phyloP scores from a whole-genome alignment of 2,329 filamentous ascomycete species.

The Claviceps monticola region DNA sequence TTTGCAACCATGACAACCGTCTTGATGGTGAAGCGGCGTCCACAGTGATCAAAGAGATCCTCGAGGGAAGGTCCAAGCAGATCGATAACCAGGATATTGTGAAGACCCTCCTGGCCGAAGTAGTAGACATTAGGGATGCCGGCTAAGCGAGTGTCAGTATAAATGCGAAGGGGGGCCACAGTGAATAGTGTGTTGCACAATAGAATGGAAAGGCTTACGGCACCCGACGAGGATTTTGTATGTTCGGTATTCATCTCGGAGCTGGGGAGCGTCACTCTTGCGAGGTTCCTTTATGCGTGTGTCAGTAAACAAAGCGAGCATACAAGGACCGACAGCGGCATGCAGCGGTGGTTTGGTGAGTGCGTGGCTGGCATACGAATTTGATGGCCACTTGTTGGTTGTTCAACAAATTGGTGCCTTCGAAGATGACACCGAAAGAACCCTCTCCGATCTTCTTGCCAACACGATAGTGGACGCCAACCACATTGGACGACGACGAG shows the following conservation, averaged over 20 bases:
- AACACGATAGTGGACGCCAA: constrained; percentile 95
- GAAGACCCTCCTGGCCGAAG: constrained; percentile 99
- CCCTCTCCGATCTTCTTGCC: constrained; percentile 99
- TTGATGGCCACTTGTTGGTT: constrained; percentile 99
- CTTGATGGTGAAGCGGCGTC: constrained; percentile 99
- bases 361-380: constrained; percentile 55
- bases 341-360: neutral
- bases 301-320: neutral
- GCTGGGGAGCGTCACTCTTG: constrained; percentile 94
- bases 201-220: constrained; percentile 48
- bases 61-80: constrained; percentile 90
- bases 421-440: constrained; percentile 96
- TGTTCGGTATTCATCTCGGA: constrained; percentile 95
- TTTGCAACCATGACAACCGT: constrained; percentile 93
- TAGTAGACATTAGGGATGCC: constrained; percentile 98
- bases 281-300: constrained; percentile 61
- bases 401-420: constrained; percentile 96
- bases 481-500: constrained; percentile 87
- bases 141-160: constrained; percentile 22
- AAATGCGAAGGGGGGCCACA: neutral
- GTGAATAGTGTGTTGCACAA: neutral
- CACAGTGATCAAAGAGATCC: constrained; percentile 99
- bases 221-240: constrained; percentile 99
- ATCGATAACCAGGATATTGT: constrained; percentile 99
- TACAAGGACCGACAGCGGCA: neutral